Conservation (phyloP, 2,329 filamentous ascomycete species). For the Periconia digitata region DNA sequence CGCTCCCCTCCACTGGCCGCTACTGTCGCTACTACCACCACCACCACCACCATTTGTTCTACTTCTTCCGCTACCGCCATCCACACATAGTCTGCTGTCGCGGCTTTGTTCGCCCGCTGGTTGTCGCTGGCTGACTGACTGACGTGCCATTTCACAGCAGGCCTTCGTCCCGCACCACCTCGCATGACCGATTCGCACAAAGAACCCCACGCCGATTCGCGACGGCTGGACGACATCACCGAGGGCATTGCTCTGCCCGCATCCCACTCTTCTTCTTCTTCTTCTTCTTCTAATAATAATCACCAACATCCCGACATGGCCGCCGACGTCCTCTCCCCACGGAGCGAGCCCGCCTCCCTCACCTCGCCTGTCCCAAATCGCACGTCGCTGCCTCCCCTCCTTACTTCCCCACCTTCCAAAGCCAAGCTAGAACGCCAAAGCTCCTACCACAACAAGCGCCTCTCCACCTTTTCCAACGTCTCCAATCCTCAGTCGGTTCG, state of each 20-base stretch:
- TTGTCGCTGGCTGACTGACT: constrained; percentile 22
- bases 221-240: constrained; percentile 31
- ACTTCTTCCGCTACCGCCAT: background rate
- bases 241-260: constrained; percentile 30
- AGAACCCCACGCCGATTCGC: constrained; percentile 24
- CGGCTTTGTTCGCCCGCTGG: background rate
- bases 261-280: constrained; percentile 13
- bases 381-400: constrained; percentile 51
- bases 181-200: constrained; percentile 37
- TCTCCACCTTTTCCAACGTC: constrained; percentile 79
- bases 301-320: constrained; percentile 34
- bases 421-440: constrained; percentile 62
- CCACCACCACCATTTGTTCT: constrained; percentile 7
- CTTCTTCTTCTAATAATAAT: no score
- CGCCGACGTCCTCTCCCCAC: constrained; percentile 40
- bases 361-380: constrained; percentile 39
- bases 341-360: constrained; percentile 33
- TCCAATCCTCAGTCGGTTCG: constrained; percentile 59
- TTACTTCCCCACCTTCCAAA: constrained; percentile 52
- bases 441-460: constrained; percentile 75
- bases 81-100: constrained; percentile 1
- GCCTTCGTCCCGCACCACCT: constrained; percentile 14
- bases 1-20: no score
- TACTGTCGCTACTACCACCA: no score
- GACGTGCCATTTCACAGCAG: constrained; percentile 16